Conservation (phyloP, 2,329 filamentous ascomycete genomes). For the Passalora sequoiae region DNA sequence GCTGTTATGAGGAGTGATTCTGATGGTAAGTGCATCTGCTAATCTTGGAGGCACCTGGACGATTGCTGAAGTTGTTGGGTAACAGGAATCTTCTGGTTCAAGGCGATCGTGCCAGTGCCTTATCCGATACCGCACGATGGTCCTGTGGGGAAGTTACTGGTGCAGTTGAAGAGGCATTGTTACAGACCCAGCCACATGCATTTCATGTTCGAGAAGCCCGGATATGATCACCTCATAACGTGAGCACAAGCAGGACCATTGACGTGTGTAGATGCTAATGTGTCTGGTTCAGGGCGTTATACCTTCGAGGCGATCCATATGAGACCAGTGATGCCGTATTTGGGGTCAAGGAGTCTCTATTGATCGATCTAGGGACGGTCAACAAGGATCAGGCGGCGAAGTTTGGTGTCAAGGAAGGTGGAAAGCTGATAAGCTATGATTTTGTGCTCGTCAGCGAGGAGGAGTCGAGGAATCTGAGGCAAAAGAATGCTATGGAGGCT, state of each 20-base stretch:
- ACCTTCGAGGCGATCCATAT: constrained; percentile 72
- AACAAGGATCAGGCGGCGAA: constrained; percentile 49
- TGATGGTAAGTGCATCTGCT: no score
- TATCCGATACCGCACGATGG: constrained; percentile 84
- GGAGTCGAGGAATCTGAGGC: constrained; percentile 62
- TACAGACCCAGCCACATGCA: constrained; percentile 76
- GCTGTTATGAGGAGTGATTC: constrained; percentile 65
- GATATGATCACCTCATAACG: constrained; percentile 78
- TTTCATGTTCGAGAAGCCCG: constrained; percentile 80
- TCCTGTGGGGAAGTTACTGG: constrained; percentile 69
- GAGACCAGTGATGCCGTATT: constrained; percentile 82
- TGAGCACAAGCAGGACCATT: constrained; percentile 43
- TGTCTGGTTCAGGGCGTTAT: constrained; percentile 57
- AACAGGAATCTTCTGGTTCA: constrained; percentile 83
- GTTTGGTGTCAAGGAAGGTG: constrained; percentile 61
- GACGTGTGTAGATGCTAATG: constrained; percentile 12
- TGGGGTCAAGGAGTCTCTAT: constrained; percentile 73
- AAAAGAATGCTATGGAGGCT: constrained; percentile 62
- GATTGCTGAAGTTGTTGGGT: no score
- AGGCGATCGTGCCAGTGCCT: constrained; percentile 74
- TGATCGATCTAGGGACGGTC: constrained; percentile 59
- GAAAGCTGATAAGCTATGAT: constrained; percentile 55
- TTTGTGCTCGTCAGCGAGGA: constrained; percentile 71
- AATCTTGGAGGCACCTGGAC: no score
- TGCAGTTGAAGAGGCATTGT: constrained; percentile 63